Evolutionary conservation across 1,284 basidiomycete genomes (phyloP).

Genomic region (Sporisorium exsertum): DNA sequence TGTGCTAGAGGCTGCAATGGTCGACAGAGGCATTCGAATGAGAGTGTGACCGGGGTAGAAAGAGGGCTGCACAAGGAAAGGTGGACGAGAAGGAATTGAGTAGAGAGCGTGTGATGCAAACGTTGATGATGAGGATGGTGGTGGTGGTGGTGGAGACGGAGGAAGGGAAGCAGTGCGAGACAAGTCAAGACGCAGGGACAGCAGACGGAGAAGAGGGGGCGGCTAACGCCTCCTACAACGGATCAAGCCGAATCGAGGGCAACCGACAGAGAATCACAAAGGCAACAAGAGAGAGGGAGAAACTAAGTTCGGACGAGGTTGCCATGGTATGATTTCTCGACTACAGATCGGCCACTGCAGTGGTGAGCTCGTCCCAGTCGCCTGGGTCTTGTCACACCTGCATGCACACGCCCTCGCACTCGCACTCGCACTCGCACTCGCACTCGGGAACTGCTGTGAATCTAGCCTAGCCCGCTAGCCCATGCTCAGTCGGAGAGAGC

Average conservation of each 20-base stretch:
- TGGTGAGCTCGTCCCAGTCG: not conserved
- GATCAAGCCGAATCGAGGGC: constrained; percentile 1
- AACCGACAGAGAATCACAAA: too few species aligned
- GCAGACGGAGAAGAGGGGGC: not conserved
- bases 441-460: not conserved
- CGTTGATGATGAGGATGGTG: not conserved
- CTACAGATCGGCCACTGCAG: not conserved
- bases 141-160: not conserved
- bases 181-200: not conserved
- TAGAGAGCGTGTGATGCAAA: not conserved
- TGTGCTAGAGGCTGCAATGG: not conserved
- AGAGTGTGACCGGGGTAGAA: not conserved
- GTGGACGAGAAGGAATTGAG: not conserved
- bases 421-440: too few species aligned
- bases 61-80: not conserved
- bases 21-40: not conserved
- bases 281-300: not conserved
- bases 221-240: not conserved
- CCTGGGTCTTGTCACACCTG: not conserved
- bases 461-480: too few species aligned
- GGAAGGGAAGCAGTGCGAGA: not conserved
- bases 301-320: constrained; percentile 1
- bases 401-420: not conserved
- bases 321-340: constrained; percentile 5
- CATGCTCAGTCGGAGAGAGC: too few species aligned